Conservation (phyloP, 2,329 filamentous ascomycete species). For the Xylariales sp. region DNA sequence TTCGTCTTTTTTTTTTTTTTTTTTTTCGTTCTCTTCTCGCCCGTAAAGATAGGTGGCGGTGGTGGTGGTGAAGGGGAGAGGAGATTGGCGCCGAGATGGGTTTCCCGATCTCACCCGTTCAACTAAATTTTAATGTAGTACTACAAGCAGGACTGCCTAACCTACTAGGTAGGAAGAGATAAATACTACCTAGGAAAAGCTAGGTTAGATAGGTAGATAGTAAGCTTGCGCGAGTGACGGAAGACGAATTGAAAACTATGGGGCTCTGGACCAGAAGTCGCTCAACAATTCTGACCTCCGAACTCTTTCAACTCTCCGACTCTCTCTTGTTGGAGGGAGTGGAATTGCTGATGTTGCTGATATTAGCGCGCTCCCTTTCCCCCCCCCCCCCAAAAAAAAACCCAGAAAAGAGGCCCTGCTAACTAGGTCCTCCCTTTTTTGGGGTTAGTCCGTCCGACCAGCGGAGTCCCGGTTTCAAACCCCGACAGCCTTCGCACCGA, state of each 20-base stretch:
- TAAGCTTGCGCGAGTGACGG: constrained; percentile 31
- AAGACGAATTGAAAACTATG: constrained; percentile 34
- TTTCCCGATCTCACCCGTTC: constrained; percentile 24
- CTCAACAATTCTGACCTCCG: constrained; percentile 40
- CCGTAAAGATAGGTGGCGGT: background rate
- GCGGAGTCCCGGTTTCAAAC: constrained; percentile 28
- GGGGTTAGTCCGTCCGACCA: constrained; percentile 35
- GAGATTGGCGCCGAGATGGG: constrained; percentile 29
- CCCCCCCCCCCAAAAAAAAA: too few relatives aligned
- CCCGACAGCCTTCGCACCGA: constrained; percentile 18
- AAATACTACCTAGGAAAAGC: background rate
- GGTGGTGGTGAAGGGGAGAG: constrained; percentile 7
- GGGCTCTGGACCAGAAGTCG: constrained; percentile 37
- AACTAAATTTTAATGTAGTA: constrained; percentile 10
- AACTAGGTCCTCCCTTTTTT: constrained; percentile 17
- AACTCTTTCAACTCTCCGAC: background rate
- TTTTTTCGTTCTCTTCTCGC: constrained; percentile 10
- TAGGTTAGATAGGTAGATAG: constrained; percentile 9
- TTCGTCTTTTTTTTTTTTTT: background rate
- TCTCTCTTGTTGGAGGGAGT: too few relatives aligned
- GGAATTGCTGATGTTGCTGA: background rate
- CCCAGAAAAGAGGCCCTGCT: background rate
- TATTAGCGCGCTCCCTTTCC: too few relatives aligned
- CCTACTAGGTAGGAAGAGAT: background rate
- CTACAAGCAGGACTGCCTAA: background rate